phyloP scores from a whole-genome alignment of 2,329 filamentous ascomycete genomes.

The Verticillium albo-atrum region DNA sequence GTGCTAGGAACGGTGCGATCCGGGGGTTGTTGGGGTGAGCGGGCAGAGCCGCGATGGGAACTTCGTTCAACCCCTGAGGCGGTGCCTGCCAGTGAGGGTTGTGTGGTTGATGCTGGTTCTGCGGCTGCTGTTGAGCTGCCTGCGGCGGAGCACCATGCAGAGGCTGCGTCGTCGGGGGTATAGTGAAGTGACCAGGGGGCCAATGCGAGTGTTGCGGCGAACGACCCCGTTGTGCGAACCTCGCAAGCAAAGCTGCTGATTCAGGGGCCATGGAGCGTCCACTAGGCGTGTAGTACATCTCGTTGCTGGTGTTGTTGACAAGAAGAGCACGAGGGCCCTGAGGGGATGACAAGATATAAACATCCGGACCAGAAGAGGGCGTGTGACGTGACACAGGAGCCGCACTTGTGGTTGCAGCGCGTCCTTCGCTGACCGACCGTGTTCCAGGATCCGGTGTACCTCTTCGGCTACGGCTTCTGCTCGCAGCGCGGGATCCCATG shows the following conservation, averaged over 20 bases:
- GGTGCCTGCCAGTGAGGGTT: conserved; percentile 19
- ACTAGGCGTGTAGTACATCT: conserved; percentile 48
- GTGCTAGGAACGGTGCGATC: conserved; percentile 31
- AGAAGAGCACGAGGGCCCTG: conserved; percentile 54
- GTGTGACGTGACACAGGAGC: conserved; percentile 18
- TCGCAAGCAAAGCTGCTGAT: conserved; percentile 1
- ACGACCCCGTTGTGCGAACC: conserved; percentile 2
- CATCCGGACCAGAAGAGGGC: conserved; percentile 35
- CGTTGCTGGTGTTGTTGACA: conserved; percentile 43
- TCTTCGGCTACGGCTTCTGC: conserved; percentile 42
- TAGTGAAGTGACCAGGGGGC: conserved; percentile 4
- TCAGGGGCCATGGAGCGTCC: conserved; percentile 8
- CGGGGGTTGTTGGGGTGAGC: conserved; percentile 36
- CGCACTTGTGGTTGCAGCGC: conserved; percentile 8
- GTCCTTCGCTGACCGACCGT: conserved; percentile 22
- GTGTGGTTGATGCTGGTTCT: conserved; percentile 17
- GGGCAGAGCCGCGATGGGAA: conserved; percentile 19
- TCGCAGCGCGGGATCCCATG: conserved; percentile 32
- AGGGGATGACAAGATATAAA: conserved; percentile 59
- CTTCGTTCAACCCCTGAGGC: conserved; percentile 6
- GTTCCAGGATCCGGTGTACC: conserved; percentile 39
- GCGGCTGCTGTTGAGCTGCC: conserved; percentile 12
- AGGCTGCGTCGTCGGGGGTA: conserved; percentile 1
- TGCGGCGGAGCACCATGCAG: conserved; percentile 4
- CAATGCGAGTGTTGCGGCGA: conserved; percentile 7